Evolutionary conservation across 2,329 filamentous ascomycete genomes (phyloP).

Genomic region (Apiospora pterosperma): DNA sequence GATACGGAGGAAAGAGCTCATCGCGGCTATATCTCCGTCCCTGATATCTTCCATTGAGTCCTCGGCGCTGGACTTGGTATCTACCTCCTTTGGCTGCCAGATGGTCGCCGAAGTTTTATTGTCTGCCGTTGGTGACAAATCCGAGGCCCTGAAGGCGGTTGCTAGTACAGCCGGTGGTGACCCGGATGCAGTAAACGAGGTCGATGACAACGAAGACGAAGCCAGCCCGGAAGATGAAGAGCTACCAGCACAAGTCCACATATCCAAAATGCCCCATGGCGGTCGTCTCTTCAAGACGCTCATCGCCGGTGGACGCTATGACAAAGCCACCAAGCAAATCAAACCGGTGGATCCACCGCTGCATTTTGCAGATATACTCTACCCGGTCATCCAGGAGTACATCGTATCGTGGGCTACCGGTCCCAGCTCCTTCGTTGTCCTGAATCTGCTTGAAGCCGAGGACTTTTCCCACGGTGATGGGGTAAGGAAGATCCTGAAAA

Average conservation of each 20-base stretch:
- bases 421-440: slow-evolving; percentile 79
- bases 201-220: slow-evolving; percentile 34
- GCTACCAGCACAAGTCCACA: slow-evolving; percentile 43
- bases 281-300: slow-evolving; percentile 89
- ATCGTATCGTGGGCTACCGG: slow-evolving; percentile 83
- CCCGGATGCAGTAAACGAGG: slow-evolving; percentile 32
- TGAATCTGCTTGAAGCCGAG: slow-evolving; percentile 73
- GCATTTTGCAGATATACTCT: slow-evolving; percentile 78
- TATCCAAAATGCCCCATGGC: slow-evolving; percentile 58
- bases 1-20: slow-evolving; percentile 70
- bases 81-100: slow-evolving; percentile 81
- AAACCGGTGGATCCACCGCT: slow-evolving; percentile 72
- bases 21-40: slow-evolving; percentile 68
- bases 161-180: slow-evolving; percentile 60
- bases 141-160: slow-evolving; percentile 67
- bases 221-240: slow-evolving; percentile 13
- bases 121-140: slow-evolving; percentile 71
- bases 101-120: slow-evolving; percentile 82
- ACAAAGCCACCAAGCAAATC: slow-evolving; percentile 67
- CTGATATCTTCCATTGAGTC: slow-evolving; percentile 71
- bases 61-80: slow-evolving; percentile 64
- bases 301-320: slow-evolving; percentile 84
- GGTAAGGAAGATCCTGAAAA: slow-evolving; percentile 66
- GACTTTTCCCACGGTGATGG: slow-evolving; percentile 66
- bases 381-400: slow-evolving; percentile 71